Base-by-base conservation (phyloP, 495 filamentous ascomycete species). In the Ascodesmis nigricans region DNA sequence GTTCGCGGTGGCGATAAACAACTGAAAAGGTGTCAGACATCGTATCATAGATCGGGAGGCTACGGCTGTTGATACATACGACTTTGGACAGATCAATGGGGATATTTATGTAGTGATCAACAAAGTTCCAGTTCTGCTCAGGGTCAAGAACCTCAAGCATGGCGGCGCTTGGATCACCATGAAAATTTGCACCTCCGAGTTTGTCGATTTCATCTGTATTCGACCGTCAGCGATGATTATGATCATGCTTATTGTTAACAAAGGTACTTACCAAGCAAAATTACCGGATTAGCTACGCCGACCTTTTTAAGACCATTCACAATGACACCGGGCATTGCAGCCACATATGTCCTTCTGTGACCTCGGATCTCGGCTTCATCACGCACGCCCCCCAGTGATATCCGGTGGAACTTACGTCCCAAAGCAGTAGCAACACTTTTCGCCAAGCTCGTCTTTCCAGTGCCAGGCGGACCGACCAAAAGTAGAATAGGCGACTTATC, bases 1-100 rank as follows among this genome's bases (percentile, higher is more conserved):
- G 57, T 99, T 99, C 11, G 87, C 87, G 6, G 87, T 99, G n/a
- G 87, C 87, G 42, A 99, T 91, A 58, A 99, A 99, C 5, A 95
- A 66, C 47, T 50, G 31, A 18, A 18, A 42, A 27, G 21, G 28
- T 29, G 37, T 40, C n/a, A n/a, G n/a, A 6, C 23, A 6, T 25
- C 23, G 6, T 6, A 25, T n/a, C n/a, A n/a, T 6, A 25, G 6
- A 25, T 25, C n/a, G 6, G 23, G 6, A 25, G 6, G n/a, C 6
- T n/a, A 25, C 23, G 6, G 23, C 23, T n/a, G n/a, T n/a, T n/a
- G n/a, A n/a, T 4, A 46, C 47, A 6, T 50, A 50, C 47, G 11
- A 99, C 77, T 57, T 91, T 91, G 58, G 78, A 90, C 22, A 99
- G 60, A 53, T 99, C 90, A 39, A 95, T 78, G 2, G 90, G 90